Percentiles rank a stretch among this genome's conserved stretches.
phyloP scores from a whole-genome alignment of 805 yeast genomes.

The Cyberlindnera nakhonratchasimensis region DNA sequence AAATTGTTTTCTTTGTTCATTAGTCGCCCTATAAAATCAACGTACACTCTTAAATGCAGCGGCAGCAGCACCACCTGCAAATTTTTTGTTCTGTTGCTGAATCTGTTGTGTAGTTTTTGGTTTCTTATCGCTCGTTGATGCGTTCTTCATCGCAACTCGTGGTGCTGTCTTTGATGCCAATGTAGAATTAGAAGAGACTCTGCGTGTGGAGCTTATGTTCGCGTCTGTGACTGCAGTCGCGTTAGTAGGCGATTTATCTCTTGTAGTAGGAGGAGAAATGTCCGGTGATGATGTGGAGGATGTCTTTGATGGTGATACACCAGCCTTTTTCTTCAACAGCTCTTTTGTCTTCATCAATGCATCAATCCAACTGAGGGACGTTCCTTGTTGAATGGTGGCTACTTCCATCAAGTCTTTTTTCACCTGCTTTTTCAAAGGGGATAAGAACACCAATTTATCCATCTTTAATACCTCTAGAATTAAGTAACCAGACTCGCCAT shows the following conservation, averaged over 20 bases:
- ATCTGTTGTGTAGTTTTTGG: slow-evolving; percentile 17
- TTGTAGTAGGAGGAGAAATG: not conserved
- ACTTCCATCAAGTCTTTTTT: slow-evolving; percentile 23
- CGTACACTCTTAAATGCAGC: slow-evolving; percentile 29
- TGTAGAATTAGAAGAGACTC: not conserved
- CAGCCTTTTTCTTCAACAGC: slow-evolving; percentile 35
- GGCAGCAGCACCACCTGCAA: slow-evolving; percentile 35
- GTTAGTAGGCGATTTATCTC: slow-evolving; percentile 1
- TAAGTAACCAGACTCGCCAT: slow-evolving; percentile 53
- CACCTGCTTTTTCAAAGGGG: slow-evolving; percentile 32
- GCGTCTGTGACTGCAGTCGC: not conserved
- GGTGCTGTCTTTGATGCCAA: slow-evolving; percentile 4
- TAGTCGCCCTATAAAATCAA: not conserved
- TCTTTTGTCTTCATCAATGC: slow-evolving; percentile 65
- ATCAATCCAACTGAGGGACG: slow-evolving; percentile 61
- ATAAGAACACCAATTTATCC: slow-evolving; percentile 55
- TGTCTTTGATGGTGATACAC: slow-evolving; percentile 6
- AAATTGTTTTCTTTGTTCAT: not conserved
- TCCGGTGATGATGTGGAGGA: slow-evolving; percentile 5
- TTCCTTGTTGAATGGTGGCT: slow-evolving; percentile 39
- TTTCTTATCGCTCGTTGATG: slow-evolving; percentile 12
- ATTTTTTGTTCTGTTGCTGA: slow-evolving; percentile 24
- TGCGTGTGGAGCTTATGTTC: not conserved
- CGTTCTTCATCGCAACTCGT: slow-evolving; percentile 4
- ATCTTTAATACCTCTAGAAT: slow-evolving; percentile 58